These are phyloP conservation scores for Penicillium coffeae DNA, from an alignment of 495 filamentous ascomycete species.

Conservation along the genomic window DNA sequence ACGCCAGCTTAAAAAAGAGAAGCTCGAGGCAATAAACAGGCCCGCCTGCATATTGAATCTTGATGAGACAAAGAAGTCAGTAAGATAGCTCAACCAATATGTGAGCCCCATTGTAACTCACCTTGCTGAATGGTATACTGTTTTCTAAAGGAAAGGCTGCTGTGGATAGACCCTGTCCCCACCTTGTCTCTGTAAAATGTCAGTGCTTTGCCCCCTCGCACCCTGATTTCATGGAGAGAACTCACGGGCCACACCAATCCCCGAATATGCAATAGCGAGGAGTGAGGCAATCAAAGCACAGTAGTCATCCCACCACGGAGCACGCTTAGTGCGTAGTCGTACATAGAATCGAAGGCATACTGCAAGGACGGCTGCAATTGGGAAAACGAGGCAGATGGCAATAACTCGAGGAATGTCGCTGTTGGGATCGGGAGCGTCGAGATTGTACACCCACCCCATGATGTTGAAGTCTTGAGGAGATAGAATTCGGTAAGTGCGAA, in stretches of 20 bases:
- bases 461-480: too few species aligned
- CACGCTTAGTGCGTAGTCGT: conserved; percentile 14
- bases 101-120: neutral
- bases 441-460: conserved; percentile 34
- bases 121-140: conserved; percentile 26
- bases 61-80: neutral
- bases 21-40: conserved; percentile 31
- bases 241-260: conserved; percentile 24
- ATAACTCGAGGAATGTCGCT: conserved; percentile 11
- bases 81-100: neutral
- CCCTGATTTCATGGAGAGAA: conserved; percentile 1
- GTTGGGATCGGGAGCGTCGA: conserved; percentile 18
- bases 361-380: conserved; percentile 18
- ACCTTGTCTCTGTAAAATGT: conserved; percentile 23
- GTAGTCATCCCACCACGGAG: conserved; percentile 27
- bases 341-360: conserved; percentile 23
- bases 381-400: conserved; percentile 12
- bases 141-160: conserved; percentile 22
- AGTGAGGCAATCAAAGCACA: conserved; percentile 19
- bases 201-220: neutral
- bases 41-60: conserved; percentile 27
- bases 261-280: conserved; percentile 17
- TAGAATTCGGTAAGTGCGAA: too few species aligned
- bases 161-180: conserved; percentile 21
- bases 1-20: conserved; percentile 50